These are phyloP conservation scores for Hymenoscyphus scutula DNA, from an alignment of 2,329 filamentous ascomycete genomes.

Conservation along the genomic window DNA sequence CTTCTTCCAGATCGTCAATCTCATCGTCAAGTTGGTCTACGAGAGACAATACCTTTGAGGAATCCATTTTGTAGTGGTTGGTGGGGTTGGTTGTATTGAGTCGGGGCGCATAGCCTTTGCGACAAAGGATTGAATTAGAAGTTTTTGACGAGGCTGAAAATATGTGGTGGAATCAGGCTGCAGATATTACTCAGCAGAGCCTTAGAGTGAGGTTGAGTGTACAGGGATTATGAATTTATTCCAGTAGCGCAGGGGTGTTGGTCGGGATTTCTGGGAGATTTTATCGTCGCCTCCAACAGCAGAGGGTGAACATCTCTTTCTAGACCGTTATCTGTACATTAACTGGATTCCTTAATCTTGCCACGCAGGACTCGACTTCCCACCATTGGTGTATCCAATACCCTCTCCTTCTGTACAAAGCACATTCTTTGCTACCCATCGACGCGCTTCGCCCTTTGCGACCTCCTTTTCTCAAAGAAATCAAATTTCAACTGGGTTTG, in stretches of 20 bases:
- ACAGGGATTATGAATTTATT: constrained; percentile 6
- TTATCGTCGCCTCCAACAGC: not conserved
- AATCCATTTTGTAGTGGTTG: constrained; percentile 41
- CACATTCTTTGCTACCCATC: not conserved
- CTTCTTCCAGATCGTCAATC: constrained; percentile 74
- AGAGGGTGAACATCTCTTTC: not conserved
- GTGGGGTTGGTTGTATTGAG: not conserved
- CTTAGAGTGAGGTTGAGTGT: not conserved
- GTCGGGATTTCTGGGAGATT: constrained; percentile 3
- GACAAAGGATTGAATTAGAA: not conserved
- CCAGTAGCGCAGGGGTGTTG: constrained; percentile 1
- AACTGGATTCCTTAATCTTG: not conserved
- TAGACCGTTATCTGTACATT: not conserved
- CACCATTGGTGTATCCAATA: not conserved
- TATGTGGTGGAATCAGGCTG: not conserved
- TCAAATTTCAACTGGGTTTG: not conserved
- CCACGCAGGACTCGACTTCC: not conserved
- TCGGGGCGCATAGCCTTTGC: not conserved
- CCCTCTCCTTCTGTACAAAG: not conserved
- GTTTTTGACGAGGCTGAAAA: constrained; percentile 6
- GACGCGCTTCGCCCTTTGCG: not conserved
- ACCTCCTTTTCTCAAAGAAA: not conserved
- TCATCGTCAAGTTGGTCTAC: constrained; percentile 64
- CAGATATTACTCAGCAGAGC: constrained; percentile 1
- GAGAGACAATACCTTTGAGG: constrained; percentile 32